Conservation (phyloP, 805 yeast species). For the Cyberlindnera veronae region DNA sequence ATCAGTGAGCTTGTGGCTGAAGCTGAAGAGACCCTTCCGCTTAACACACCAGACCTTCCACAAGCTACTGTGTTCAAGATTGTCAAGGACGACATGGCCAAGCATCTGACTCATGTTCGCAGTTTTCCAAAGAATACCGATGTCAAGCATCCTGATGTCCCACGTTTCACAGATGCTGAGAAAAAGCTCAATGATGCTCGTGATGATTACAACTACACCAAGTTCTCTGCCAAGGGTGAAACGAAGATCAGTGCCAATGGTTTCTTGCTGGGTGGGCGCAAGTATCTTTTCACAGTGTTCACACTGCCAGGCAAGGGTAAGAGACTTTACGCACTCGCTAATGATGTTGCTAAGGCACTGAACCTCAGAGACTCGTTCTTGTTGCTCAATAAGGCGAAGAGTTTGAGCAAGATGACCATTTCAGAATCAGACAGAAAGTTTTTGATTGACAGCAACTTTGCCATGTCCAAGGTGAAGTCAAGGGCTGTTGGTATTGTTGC, state of each 20-base stretch:
- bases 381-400: constrained; percentile 40
- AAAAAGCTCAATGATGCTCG: constrained; percentile 23
- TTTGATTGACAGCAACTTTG: constrained; percentile 30
- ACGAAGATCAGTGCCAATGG: constrained; percentile 40
- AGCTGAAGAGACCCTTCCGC: constrained; percentile 20
- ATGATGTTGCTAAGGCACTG: constrained; percentile 39
- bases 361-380: constrained; percentile 49
- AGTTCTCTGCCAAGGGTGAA: constrained; percentile 43
- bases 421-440: constrained; percentile 36
- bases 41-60: constrained; percentile 23
- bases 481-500: constrained; percentile 27
- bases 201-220: constrained; percentile 31
- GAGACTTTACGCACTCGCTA: constrained; percentile 37
- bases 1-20: neutral
- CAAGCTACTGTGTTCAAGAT: constrained; percentile 23
- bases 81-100: constrained; percentile 6
- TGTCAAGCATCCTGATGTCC: constrained; percentile 11
- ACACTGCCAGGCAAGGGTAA: constrained; percentile 36
- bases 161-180: constrained; percentile 15
- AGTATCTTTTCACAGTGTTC: constrained; percentile 38
- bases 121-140: constrained; percentile 15
- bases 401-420: constrained; percentile 35
- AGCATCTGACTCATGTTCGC: constrained; percentile 14
- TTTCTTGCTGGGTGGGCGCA: constrained; percentile 34
- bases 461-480: constrained; percentile 19